Percentiles rank a stretch among this genome's conserved stretches.
Conservation (phyloP, 192 early-diverging fungal species). For the Backusella sp. region DNA sequence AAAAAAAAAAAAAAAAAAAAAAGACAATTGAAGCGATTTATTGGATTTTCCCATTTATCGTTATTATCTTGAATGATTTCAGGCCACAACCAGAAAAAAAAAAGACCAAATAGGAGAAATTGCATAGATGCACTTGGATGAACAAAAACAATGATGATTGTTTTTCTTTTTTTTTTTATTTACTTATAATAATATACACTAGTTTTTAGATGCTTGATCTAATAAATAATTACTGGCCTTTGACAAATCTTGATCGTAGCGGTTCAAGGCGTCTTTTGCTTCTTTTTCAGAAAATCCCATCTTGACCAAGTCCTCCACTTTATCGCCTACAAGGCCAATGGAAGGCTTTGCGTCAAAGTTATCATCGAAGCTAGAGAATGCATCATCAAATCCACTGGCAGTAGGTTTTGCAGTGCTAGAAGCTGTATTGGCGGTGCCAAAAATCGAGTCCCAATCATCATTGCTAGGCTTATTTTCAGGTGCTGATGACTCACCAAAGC, state of each 20-base stretch:
- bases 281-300: constrained; percentile 72
- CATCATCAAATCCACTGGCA: constrained; percentile 29
- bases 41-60: too few species aligned
- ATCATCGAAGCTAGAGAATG: constrained; percentile 20
- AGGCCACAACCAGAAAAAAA: too few species aligned
- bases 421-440: not conserved
- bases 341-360: constrained; percentile 2
- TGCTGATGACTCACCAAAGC: constrained; percentile 3
- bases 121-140: not conserved
- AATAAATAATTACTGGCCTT: constrained; percentile 73
- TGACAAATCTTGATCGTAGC: constrained; percentile 66
- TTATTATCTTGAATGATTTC: too few species aligned
- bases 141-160: not conserved
- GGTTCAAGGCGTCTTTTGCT: constrained; percentile 64
- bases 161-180: not conserved
- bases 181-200: constrained; percentile 6
- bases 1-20: too few species aligned
- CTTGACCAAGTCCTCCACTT: constrained; percentile 50
- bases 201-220: constrained; percentile 41
- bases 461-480: not conserved
- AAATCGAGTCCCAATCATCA: constrained; percentile 32
- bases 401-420: not conserved
- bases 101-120: too few species aligned
- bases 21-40: too few species aligned
- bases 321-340: constrained; percentile 13